These are phyloP conservation scores for Diplodia corticola DNA, from an alignment of 2,329 filamentous ascomycete species.

Conservation along the genomic window DNA sequence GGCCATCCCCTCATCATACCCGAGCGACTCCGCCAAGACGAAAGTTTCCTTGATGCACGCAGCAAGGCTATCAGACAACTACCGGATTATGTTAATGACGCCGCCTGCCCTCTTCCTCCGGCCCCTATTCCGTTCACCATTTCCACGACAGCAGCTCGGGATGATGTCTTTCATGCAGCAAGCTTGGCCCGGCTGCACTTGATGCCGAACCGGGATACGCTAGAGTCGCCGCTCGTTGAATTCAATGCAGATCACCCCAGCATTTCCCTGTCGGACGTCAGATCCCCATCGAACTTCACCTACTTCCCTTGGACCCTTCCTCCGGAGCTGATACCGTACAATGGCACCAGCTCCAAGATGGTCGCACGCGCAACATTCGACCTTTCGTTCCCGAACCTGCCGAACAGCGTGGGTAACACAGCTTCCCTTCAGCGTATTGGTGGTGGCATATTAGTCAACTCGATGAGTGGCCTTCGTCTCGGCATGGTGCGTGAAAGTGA, in stretches of 20 bases:
- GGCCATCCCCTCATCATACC: slow-evolving; percentile 91
- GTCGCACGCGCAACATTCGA: slow-evolving; percentile 70
- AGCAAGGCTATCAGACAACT: background rate
- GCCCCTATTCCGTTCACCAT: slow-evolving; percentile 64
- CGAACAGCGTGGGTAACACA: slow-evolving; percentile 49
- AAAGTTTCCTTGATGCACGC: slow-evolving; percentile 15
- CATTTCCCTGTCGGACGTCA: slow-evolving; percentile 55
- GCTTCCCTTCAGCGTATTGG: slow-evolving; percentile 57
- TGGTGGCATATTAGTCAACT: slow-evolving; percentile 62
- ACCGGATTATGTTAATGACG: slow-evolving; percentile 14
- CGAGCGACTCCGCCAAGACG: slow-evolving; percentile 34
- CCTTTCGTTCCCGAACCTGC: slow-evolving; percentile 62
- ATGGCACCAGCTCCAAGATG: slow-evolving; percentile 76
- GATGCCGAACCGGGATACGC: slow-evolving; percentile 60
- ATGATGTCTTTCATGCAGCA: slow-evolving; percentile 85
- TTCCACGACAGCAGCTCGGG: slow-evolving; percentile 75
- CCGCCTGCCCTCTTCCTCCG: slow-evolving; percentile 67
- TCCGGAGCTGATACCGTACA: slow-evolving; percentile 66
- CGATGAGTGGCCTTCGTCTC: slow-evolving; percentile 61
- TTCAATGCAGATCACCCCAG: slow-evolving; percentile 57
- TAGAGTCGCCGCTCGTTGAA: slow-evolving; percentile 58
- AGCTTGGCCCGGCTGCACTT: slow-evolving; percentile 79
- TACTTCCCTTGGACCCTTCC: slow-evolving; percentile 95
- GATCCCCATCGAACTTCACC: slow-evolving; percentile 72
- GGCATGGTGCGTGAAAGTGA: slow-evolving; percentile 66